Evolutionary conservation across 495 filamentous ascomycete species (phyloP), one percentile per base, ranked within the genome.

Genomic region (Astrothelium macrocarpum): DNA sequence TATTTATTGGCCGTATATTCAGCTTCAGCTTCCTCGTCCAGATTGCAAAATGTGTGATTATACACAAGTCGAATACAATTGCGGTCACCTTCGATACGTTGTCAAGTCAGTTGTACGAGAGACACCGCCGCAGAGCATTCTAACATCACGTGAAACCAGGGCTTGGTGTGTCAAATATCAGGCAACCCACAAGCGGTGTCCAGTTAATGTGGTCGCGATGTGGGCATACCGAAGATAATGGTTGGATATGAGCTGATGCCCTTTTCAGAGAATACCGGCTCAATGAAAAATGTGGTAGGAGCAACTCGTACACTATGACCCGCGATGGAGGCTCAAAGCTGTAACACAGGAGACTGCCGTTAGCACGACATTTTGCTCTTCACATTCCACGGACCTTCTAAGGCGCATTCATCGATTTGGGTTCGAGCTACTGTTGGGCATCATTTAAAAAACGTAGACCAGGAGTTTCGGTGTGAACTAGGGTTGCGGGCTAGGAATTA

Each of bases 111-210:
- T 56, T 9, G 12, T 4, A 5, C 9, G 12, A 29, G 49, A 29
- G 9, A 28, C 20, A 11, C 4, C 25, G 2, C 20, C 16, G 5
- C 23, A 29, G 49, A 9, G 7, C 25, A 29, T 9, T 4, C 49
- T 56, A 29, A 56, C 20, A 56, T 11, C 49, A 20, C n/a, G n/a
- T 16, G 25, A 4, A 28, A 28, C 11, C 20, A 56, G 75, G 59
- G 79, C 78, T 25, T 83, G 81, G 81, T 83, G 81, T 65, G 72
- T 71, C 20, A 73, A 74, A 61, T 83, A 83, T 64, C 78, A 79
- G 60, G 68, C 75, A 61, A 79, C 77, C 31, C 75, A 73, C 36
- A 72, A 74, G 59, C 64, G 79, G 42, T 82, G 79, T 68, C 76
- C 77, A 16, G 70, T 76, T 11, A 80, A 80, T 67, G 74, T 82